Evolutionary conservation across 2,329 filamentous ascomycete species (phyloP).

Genomic region (Trichoderma sp.): DNA sequence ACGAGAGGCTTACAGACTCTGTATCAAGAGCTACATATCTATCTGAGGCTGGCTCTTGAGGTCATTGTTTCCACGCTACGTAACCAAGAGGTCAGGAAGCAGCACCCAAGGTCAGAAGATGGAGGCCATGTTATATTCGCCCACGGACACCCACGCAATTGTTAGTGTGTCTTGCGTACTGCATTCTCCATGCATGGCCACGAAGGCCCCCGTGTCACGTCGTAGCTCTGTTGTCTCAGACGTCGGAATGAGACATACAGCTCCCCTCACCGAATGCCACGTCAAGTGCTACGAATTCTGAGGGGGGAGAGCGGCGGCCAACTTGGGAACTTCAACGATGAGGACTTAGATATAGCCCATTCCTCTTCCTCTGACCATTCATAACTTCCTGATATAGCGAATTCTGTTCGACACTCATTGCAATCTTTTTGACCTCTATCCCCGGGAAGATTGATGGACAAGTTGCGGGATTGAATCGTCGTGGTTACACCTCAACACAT

Average conservation of each 20-base stretch:
- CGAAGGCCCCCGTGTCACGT: not conserved
- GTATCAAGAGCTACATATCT: no score
- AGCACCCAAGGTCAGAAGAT: no score
- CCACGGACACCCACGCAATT: not conserved
- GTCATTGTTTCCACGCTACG: no score
- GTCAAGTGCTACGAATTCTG: not conserved
- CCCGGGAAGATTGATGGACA: not conserved
- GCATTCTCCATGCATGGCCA: not conserved
- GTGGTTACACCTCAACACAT: not conserved
- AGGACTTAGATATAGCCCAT: not conserved
- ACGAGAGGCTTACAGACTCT: no score
- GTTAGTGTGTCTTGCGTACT: not conserved
- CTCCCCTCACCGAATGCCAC: not conserved
- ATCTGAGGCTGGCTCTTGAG: no score
- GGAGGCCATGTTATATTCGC: not conserved
- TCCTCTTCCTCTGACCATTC: not conserved
- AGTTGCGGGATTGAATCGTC: not conserved
- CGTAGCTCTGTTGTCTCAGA: not conserved
- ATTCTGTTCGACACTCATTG: not conserved
- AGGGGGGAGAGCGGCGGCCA: not conserved
- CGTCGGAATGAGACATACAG: not conserved
- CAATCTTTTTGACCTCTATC: no score
- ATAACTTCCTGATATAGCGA: not conserved
- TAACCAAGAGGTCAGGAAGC: not conserved
- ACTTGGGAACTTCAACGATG: no score